Base-by-base conservation (phyloP, 1,139 yeast species). In the Eremothecium sinecaudum region DNA sequence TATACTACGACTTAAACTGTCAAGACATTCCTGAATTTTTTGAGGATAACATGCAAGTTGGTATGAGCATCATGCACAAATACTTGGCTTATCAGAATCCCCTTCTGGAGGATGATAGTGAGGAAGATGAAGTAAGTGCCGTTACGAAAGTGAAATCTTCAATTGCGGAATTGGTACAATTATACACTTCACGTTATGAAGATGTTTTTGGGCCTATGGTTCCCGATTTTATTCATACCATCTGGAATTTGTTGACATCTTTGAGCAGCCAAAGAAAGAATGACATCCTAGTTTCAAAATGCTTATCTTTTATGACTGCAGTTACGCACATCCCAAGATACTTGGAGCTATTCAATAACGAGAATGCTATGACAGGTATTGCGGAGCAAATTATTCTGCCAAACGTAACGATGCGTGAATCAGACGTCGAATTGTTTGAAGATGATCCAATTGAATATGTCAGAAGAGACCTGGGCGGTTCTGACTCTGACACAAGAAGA, bases 1-100 rank as follows among this genome's bases (percentile, higher is more conserved):
- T 92, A 29, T 92, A 82, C 57, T 84, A 77, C 53, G 99, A 92
- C 58, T 74, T 92, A 51, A 92, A 90, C 58, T 87, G 96, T 60
- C 98, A 92, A 61, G 98, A 92, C 61, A 79, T 92, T 36, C 98
- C 99, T 2, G 98, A 87, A 58, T 90, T 87, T 56, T 92, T 92
- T 54, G 99, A 92, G 61, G 98, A 92, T 59, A 75, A 92, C 56
- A 62, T 90, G 63, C 64, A 69, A 33, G 65, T 64, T 20, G 86
- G 94, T 37, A 82, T 92, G 92, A 68, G 67, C 8, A 71, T 87
- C 23, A 67, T 87, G 51, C 93, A 83, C 56, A 81, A 80, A 57
- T 90, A 86, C 55, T 66, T 90, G 41, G 62, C 69, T 22, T 83
- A 77, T 51, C 58, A 64, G 15, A 74, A 75, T 39, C 63, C 71